Conservation (phyloP, 2,329 filamentous ascomycete species). For the Berkeleyomyces basicola region DNA sequence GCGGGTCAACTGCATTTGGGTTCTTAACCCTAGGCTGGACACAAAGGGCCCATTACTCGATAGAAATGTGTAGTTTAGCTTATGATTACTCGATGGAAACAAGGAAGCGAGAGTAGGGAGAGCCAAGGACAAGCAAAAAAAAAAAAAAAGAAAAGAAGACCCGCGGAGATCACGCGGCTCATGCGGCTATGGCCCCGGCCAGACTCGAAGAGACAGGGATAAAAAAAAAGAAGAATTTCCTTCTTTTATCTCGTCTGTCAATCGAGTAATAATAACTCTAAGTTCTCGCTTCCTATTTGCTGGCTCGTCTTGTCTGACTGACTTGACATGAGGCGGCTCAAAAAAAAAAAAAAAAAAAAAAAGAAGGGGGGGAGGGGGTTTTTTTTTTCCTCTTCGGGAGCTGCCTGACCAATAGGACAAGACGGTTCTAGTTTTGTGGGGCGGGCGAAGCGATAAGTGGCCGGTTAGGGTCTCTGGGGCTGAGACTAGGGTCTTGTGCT, state of each 20-base stretch:
- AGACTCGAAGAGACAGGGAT: no score
- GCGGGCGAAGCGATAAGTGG: no score
- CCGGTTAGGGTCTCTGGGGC: no score
- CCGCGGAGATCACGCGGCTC: background rate
- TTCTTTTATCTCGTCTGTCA: no score
- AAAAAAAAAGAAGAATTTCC: no score
- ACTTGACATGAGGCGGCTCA: no score
- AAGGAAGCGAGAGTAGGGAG: background rate
- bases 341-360: background rate
- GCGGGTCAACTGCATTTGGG: background rate
- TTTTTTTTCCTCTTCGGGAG: background rate
- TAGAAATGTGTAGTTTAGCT: constrained; percentile 1
- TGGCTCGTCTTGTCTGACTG: no score
- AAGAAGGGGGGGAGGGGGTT: background rate
- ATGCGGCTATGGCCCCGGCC: no score
- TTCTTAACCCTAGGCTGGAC: background rate
- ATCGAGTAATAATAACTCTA: constrained; percentile 6
- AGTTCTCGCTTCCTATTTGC: no score
- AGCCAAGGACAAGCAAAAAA: background rate
- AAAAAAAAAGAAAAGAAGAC: background rate
- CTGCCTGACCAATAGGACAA: constrained; percentile 9
- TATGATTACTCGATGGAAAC: background rate
- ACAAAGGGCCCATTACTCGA: constrained; percentile 3
- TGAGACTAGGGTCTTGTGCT: no score
- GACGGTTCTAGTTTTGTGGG: background rate